These are phyloP conservation scores for Eleusine coracana DNA, from an alignment of 176 grass and related monocot species.

Conservation along the genomic window DNA sequence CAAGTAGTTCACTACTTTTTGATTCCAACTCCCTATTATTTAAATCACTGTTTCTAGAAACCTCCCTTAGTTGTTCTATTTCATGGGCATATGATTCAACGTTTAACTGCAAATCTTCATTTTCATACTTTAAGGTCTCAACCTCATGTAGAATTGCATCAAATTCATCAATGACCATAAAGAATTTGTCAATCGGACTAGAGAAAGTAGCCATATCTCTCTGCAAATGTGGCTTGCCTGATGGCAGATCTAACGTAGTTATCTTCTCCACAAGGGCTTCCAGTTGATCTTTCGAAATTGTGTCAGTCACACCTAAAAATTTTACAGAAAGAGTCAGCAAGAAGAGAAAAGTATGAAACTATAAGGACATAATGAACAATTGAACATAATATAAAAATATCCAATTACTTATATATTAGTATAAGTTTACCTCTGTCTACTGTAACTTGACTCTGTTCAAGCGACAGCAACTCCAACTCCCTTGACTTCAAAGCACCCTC, in stretches of 20 bases:
- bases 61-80: constrained; percentile 71
- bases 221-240: constrained; percentile 36
- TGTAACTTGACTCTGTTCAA: constrained; percentile 48
- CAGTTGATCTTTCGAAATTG: constrained; percentile 68
- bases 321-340: constrained; percentile 19
- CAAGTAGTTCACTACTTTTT: constrained; percentile 64
- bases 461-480: constrained; percentile 65
- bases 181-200: constrained; percentile 68
- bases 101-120: constrained; percentile 79
- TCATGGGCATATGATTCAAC: constrained; percentile 66
- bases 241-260: constrained; percentile 56
- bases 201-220: constrained; percentile 40
- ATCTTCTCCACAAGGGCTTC: constrained; percentile 75
- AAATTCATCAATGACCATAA: constrained; percentile 72
- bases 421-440: constrained; percentile 57
- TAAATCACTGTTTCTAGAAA: constrained; percentile 51
- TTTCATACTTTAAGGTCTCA: constrained; percentile 66
- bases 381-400: constrained; percentile 16
- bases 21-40: constrained; percentile 55
- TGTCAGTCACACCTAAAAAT: constrained; percentile 50
- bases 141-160: constrained; percentile 52
- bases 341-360: constrained; percentile 36
- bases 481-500: constrained; percentile 55
- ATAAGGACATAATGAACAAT: constrained; percentile 18
- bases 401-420: not conserved